A percentile compares a stretch with the other conserved stretches of the same genome.
Conservation (phyloP, 768 basidiomycete genomes). For the Termitomyces eurrhizus region DNA sequence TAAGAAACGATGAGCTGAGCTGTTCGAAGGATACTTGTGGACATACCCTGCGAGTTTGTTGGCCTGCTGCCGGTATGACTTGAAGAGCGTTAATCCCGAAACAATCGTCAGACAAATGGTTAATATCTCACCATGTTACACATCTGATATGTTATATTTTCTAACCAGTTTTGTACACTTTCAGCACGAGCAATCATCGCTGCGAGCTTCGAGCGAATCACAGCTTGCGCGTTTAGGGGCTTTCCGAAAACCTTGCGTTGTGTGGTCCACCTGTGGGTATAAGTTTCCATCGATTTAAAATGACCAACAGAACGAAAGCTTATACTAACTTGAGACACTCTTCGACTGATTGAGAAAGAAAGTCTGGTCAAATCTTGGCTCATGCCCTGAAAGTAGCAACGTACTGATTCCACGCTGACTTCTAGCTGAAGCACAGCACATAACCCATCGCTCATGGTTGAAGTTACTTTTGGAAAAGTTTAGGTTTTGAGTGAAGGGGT, state of each 20-base stretch:
- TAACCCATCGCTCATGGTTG: conserved; percentile 94
- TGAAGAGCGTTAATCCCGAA: neutral
- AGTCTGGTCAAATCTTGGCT: neutral
- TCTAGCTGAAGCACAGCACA: conserved; percentile 30
- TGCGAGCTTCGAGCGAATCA: conserved; percentile 86
- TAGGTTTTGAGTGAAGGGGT: neutral
- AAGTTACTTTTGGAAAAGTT: conserved; percentile 58
- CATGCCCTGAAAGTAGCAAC: neutral
- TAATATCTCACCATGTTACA: conserved; percentile 54
- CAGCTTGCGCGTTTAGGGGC: conserved; percentile 76
- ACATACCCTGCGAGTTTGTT: conserved; percentile 68
- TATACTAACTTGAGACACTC: conserved; percentile 71
- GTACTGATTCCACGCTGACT: conserved; percentile 18
- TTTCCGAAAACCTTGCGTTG: conserved; percentile 94
- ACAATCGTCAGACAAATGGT: neutral
- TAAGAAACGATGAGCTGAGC: neutral
- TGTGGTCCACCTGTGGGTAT: conserved; percentile 60
- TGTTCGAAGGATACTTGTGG: neutral
- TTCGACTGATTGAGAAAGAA: conserved; percentile 46
- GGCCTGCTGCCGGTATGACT: conserved; percentile 72
- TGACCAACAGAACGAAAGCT: neutral
- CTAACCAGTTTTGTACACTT: conserved; percentile 70
- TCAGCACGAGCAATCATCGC: conserved; percentile 79
- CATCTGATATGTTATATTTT: conserved; percentile 88
- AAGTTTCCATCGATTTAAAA: neutral